phyloP scores from a whole-genome alignment of 805 yeast genomes.

The Starmerella bacillaris region DNA sequence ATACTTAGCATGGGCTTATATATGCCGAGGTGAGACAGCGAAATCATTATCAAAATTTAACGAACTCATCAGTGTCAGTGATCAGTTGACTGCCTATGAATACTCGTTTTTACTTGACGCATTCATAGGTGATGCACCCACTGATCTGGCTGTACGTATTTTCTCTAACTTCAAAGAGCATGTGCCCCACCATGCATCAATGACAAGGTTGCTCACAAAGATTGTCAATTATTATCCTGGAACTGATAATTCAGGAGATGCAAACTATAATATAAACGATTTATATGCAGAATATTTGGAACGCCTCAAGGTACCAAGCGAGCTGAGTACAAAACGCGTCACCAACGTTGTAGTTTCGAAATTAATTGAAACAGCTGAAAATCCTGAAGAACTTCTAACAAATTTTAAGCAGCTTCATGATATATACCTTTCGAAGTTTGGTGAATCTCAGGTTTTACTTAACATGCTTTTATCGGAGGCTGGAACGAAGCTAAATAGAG shows the following conservation, averaged over 20 bases:
- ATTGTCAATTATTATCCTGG: too few relatives aligned
- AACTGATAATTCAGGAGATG: too few relatives aligned
- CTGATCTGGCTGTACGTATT: slow-evolving; percentile 6
- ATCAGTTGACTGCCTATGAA: slow-evolving; percentile 1
- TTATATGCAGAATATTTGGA: slow-evolving; percentile 10
- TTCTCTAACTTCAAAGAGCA: slow-evolving; percentile 5
- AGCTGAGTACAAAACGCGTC: slow-evolving; percentile 12
- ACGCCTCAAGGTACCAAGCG: slow-evolving; percentile 8
- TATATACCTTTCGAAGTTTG: slow-evolving; percentile 5
- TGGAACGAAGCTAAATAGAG: too few relatives aligned
- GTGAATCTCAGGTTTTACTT: slow-evolving; percentile 9
- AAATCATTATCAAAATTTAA: slow-evolving; percentile 7
- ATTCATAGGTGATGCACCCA: slow-evolving; percentile 18
- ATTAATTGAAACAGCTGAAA: slow-evolving; percentile 3
- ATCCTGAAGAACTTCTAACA: slow-evolving; percentile 1
- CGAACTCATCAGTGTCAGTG: background rate
- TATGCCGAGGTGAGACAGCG: slow-evolving; percentile 6
- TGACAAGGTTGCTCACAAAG: slow-evolving; percentile 12
- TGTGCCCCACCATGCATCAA: slow-evolving; percentile 14
- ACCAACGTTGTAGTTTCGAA: slow-evolving; percentile 9
- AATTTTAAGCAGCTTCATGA: slow-evolving; percentile 6
- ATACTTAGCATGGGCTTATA: slow-evolving; percentile 10
- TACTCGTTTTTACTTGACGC: slow-evolving; percentile 9
- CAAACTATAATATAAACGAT: too few relatives aligned
- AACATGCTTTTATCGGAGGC: slow-evolving; percentile 15